Evolutionary conservation across 176 grass and related monocot genomes (phyloP), one percentile per base, ranked within the genome.

Genomic region (Tillandsia fasciculata): DNA sequence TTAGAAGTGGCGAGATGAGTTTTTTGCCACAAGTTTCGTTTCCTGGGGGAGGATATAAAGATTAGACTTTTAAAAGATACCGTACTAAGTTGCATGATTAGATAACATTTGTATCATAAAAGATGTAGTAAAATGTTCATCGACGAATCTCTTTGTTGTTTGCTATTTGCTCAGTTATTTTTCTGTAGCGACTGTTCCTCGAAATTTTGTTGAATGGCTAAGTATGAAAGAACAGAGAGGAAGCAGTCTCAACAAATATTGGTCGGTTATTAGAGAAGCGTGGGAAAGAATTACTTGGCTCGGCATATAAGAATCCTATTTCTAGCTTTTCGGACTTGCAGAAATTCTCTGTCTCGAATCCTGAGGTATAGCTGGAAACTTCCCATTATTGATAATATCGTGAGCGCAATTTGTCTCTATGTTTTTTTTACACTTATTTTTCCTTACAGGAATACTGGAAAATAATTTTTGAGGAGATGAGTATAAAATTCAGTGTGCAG

Each of bases 381-480:
- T 22, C 24, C 12, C n/a, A 15, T 2, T 26, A 48, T 50, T 64
- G 12, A 26, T 64, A 23, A 28, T 42, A 22, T 28, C 10, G 14
- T 33, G 3, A 50, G n/a, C 22, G 8, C 56, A 61, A 61, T 23
- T 61, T 4, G 33, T 6, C 4, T 42, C 33, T 7, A 1, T 33
- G 51, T 49, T n/a, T 82, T 27, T 64, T 10, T 65, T 15, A 2
- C 22, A 59, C 52, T 8, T 51, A 6, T 75, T 17, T 10, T 11
- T 66, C 64, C 29, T 50, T 49, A 65, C 76, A 97, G 93, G 74
- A 11, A 57, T 97, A 87, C 23, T 97, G 93, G 93, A 97, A 83
- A 72, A 70, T 87, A 79, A 61, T 92, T 49, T 90, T 97, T 64
- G 86, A 97, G 61, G 93, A 87, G 53, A 97, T 97, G 89, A 76